Percentiles rank a stretch among this genome's conserved stretches.
These are phyloP conservation scores for Neopestalotiopsis rosae DNA, from an alignment of 2,329 filamentous ascomycete genomes.

Conservation along the genomic window DNA sequence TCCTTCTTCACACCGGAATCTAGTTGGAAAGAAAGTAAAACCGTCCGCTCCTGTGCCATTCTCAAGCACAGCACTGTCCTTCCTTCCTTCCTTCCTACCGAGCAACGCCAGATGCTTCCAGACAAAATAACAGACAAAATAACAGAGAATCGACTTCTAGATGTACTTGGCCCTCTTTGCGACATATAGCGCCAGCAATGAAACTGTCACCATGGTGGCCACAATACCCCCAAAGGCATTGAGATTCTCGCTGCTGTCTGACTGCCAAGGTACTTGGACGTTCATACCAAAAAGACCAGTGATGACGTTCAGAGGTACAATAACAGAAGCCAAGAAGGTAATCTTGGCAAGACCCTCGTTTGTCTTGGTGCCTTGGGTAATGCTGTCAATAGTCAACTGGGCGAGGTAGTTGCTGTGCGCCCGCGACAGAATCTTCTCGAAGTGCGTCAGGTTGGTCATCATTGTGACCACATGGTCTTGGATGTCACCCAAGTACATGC, in stretches of 20 bases:
- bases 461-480: constrained; percentile 99
- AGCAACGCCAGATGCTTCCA: background rate
- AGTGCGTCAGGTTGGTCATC: constrained; percentile 95
- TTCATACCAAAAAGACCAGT: constrained; percentile 92
- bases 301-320: constrained; percentile 95
- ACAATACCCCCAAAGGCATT: constrained; percentile 67
- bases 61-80: background rate
- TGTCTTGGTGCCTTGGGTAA: constrained; percentile 84
- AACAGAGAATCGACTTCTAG: constrained; percentile 29
- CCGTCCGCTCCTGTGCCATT: background rate
- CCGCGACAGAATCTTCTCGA: constrained; percentile 95
- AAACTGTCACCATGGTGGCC: constrained; percentile 61
- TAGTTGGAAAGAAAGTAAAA: background rate
- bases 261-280: constrained; percentile 70
- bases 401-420: constrained; percentile 96
- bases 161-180: constrained; percentile 54
- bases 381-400: constrained; percentile 90
- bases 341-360: constrained; percentile 95
- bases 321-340: constrained; percentile 88
- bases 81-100: background rate
- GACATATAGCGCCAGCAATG: constrained; percentile 48
- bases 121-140: background rate
- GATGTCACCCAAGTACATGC: constrained; percentile 94
- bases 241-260: constrained; percentile 44
- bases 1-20: background rate